Percentiles rank a stretch among this genome's conserved stretches.
These are phyloP conservation scores for Filosporella fistucella DNA, from an alignment of 495 filamentous ascomycete genomes.

Conservation along the genomic window DNA sequence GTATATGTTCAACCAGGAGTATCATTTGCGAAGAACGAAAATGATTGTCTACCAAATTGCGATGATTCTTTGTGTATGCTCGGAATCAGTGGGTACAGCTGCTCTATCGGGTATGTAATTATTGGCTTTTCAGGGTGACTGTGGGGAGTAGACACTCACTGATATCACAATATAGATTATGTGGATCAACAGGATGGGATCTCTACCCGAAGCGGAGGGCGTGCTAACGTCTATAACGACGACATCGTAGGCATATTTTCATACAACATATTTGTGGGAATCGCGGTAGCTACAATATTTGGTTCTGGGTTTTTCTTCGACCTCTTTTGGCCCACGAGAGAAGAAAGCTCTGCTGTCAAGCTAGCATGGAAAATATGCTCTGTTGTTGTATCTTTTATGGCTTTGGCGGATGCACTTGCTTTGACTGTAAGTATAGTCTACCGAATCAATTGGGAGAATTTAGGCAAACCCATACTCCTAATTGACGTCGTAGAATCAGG, in stretches of 20 bases:
- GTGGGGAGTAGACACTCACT: neutral
- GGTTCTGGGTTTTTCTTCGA: conserved; percentile 51
- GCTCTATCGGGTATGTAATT: conserved; percentile 37
- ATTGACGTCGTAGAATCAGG: too few species aligned
- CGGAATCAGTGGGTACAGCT: conserved; percentile 44
- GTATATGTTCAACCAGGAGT: conserved; percentile 44
- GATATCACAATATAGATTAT: conserved; percentile 33
- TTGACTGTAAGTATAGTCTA: conserved; percentile 31
- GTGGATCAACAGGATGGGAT: conserved; percentile 40
- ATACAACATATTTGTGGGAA: conserved; percentile 49
- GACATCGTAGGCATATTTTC: conserved; percentile 41
- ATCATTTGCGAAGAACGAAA: conserved; percentile 45
- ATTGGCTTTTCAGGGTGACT: neutral
- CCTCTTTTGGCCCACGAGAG: conserved; percentile 46
- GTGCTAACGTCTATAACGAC: conserved; percentile 37
- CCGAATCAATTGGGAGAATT: too few species aligned
- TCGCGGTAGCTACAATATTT: conserved; percentile 49
- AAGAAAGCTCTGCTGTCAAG: conserved; percentile 36
- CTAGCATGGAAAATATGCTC: conserved; percentile 44
- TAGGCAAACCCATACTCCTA: too few species aligned
- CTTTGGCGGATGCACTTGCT: conserved; percentile 34
- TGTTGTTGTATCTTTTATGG: conserved; percentile 35
- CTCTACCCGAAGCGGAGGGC: conserved; percentile 21
- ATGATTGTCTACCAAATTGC: conserved; percentile 50
- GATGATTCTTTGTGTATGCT: conserved; percentile 48